Base-by-base conservation (phyloP, 2,329 filamentous ascomycete species). In the Cladosporium sp. region DNA sequence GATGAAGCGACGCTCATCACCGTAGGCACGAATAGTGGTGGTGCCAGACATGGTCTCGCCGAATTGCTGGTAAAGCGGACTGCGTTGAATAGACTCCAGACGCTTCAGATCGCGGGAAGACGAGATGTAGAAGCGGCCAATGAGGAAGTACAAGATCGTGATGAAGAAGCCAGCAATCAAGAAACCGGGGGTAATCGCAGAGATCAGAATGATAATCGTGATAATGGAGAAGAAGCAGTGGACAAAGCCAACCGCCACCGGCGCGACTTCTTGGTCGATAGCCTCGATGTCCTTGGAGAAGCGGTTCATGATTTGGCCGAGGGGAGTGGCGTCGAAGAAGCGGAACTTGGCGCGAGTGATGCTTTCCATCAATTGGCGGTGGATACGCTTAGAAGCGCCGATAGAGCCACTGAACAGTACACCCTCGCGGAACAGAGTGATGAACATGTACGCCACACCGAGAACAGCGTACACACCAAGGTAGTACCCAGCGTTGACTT, bases 261-360 rank as follows among this genome's bases (percentile, higher is more conserved):
- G 92, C 0, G 95, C 93, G 66, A 99, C 92, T 78, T 99, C 95
- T 77, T 99, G 95, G 72, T 99, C 95, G 24, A 99, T 86, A 12
- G 93, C 89, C 77, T 99, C 93, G 15, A 99, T 87, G 77, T 99
- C 95, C 79, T 98, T 98, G 77, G 94, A 98, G 81, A 99, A 99
- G 24, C 95, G 88, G 79, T 99, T 99, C 90, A 98, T 98, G 74
- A 99, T 85, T 79, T 97, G 94, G 14, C 95, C 95, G 0, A 98
- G 86, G 2, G 95, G 95, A 0, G 95, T 99, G 1, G 94, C 91
- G 75, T 99, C 95, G 74, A 99, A 99, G 81, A 99, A 99, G 76
- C 92, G 93, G 84, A 99, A 98, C 76, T 93, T 94, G 34, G 95
- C 95, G 71, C 93, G 88, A 15, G 92, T 90, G 28, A 99, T 88